phyloP scores from a whole-genome alignment of 441 rosid species.

The Populus hybrid region DNA sequence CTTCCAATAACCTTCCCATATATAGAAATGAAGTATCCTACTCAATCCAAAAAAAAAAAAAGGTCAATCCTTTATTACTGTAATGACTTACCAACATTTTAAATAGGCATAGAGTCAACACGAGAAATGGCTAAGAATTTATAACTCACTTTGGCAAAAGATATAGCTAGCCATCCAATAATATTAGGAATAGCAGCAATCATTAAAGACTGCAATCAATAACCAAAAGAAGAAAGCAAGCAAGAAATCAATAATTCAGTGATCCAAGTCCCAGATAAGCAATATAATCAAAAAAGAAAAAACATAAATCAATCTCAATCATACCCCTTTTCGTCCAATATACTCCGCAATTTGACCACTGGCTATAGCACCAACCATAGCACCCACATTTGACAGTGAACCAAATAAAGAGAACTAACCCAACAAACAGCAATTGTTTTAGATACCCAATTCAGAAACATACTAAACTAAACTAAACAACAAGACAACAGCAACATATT shows the following conservation, averaged over 20 bases:
- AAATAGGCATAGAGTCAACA: neutral
- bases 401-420: slow-evolving; percentile 76
- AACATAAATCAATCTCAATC: neutral
- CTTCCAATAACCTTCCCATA: slow-evolving; percentile 93
- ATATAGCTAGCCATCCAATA: slow-evolving; percentile 93
- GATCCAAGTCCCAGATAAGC: neutral
- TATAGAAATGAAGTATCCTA: slow-evolving; percentile 95
- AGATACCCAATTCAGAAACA: neutral
- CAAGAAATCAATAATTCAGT: neutral
- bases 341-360: slow-evolving; percentile 95
- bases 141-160: slow-evolving; percentile 75
- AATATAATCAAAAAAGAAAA: neutral
- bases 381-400: slow-evolving; percentile 89
- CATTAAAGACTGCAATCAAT: slow-evolving; percentile 77
- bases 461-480: neutral
- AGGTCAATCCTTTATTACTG: slow-evolving; percentile 5
- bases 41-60: slow-evolving; percentile 7
- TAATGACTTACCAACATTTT: neutral
- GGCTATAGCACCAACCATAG: slow-evolving; percentile 93
- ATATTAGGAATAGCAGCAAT: slow-evolving; percentile 93
- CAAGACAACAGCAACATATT: slow-evolving; percentile 3
- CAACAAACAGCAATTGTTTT: slow-evolving; percentile 17
- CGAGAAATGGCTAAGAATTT: neutral
- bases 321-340: slow-evolving; percentile 90
- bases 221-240: neutral